Evolutionary conservation across 1,284 basidiomycete genomes (phyloP).

Genomic region (Ustilago xerochloae): DNA sequence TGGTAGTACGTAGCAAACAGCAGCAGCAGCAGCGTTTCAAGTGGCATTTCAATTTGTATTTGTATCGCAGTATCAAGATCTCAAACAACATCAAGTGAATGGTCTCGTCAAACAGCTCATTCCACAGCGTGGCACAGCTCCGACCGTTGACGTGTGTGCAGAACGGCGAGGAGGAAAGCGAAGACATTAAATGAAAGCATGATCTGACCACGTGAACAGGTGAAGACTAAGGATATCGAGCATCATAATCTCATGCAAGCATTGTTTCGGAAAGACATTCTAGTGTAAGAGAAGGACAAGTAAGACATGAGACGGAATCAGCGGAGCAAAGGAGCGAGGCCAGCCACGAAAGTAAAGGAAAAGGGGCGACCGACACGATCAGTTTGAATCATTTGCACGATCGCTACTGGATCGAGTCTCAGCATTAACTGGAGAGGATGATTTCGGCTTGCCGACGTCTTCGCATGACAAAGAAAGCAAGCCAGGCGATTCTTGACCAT

Average conservation of each 20-base stretch:
- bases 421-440: not conserved
- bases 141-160: too few species aligned
- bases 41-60: too few species aligned
- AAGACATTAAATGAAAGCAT: too few species aligned
- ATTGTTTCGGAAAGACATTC: not conserved
- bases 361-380: not conserved
- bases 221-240: too few species aligned
- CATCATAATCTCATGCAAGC: not conserved
- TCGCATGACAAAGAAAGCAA: constrained; percentile 2
- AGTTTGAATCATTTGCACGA: not conserved
- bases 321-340: not conserved
- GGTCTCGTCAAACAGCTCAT: too few species aligned
- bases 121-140: too few species aligned
- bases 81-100: too few species aligned
- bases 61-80: too few species aligned
- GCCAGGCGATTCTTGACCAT: not conserved
- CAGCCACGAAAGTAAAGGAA: not conserved
- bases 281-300: too few species aligned
- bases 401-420: not conserved
- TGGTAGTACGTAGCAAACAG: constrained; percentile 2
- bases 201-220: too few species aligned
- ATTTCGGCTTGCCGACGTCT: not conserved
- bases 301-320: not conserved
- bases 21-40: too few species aligned
- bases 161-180: too few species aligned